Conservation (phyloP, 140 eudicot genomes). For the Erigeron philadelphicus region DNA sequence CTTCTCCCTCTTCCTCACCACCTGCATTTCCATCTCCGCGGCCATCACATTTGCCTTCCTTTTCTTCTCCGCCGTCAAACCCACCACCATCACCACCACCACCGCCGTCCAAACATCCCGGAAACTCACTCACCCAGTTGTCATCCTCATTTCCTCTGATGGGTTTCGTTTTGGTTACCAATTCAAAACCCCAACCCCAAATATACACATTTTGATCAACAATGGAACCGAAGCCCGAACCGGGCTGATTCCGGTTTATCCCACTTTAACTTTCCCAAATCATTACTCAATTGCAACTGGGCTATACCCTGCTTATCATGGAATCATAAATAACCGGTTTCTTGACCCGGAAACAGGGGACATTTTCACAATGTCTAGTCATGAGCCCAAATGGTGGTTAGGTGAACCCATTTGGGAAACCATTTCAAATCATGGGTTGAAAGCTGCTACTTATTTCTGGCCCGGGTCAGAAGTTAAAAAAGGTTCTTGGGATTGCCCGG, state of each 20-base stretch:
- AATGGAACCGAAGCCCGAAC: conserved; percentile 76
- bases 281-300: conserved; percentile 87
- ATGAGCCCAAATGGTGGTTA: conserved; percentile 62
- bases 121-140: conserved; percentile 56
- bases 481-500: conserved; percentile 69
- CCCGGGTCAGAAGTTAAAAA: conserved; percentile 80
- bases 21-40: conserved; percentile 41
- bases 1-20: conserved; percentile 43
- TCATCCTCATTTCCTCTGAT: conserved; percentile 60
- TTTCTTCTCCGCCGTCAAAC: conserved; percentile 37
- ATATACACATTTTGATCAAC: conserved; percentile 47
- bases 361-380: conserved; percentile 3
- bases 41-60: conserved; percentile 52
- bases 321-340: conserved; percentile 55
- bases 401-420: conserved; percentile 95
- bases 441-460: conserved; percentile 79
- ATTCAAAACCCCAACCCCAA: conserved; percentile 64
- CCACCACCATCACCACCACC: conserved; percentile 13
- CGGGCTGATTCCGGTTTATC: conserved; percentile 73
- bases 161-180: conserved; percentile 89
- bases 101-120: conserved; percentile 31
- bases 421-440: conserved; percentile 52
- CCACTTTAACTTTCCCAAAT: conserved; percentile 79
- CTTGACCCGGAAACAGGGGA: conserved; percentile 33
- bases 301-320: conserved; percentile 69